phyloP scores from a whole-genome alignment of 192 early-diverging fungal genomes.

The Coemansia sp. region DNA sequence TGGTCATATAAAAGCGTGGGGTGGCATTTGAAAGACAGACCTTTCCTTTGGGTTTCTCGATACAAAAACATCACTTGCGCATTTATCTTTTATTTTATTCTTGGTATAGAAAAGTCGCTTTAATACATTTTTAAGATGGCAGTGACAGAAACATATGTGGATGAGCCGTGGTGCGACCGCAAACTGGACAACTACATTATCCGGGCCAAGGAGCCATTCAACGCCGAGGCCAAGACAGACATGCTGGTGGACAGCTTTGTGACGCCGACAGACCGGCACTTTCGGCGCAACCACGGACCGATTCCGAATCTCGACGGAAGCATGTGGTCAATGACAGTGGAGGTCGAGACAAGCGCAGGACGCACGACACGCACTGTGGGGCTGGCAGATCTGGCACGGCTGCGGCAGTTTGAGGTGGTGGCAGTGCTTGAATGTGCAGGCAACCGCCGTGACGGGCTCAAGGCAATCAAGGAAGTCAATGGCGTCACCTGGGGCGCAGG shows the following conservation, averaged over 20 bases:
- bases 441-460: conserved; percentile 76
- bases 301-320: conserved; percentile 70
- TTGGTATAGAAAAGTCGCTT: too few relatives aligned
- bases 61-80: background rate
- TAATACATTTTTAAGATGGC: background rate
- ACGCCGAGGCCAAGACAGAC: conserved; percentile 73
- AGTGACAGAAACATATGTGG: conserved; percentile 44
- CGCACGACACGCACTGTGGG: conserved; percentile 31
- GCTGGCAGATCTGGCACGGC: conserved; percentile 56
- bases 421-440: conserved; percentile 82
- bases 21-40: too few relatives aligned
- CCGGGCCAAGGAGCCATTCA: conserved; percentile 72
- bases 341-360: conserved; percentile 18
- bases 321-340: conserved; percentile 60
- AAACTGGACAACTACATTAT: conserved; percentile 60
- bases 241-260: conserved; percentile 62
- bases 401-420: conserved; percentile 57
- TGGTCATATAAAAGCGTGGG: too few relatives aligned
- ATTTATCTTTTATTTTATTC: background rate
- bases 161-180: conserved; percentile 68
- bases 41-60: too few relatives aligned
- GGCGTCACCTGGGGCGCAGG: conserved; percentile 80
- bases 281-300: conserved; percentile 86
- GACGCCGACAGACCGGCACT: conserved; percentile 75
- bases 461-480: conserved; percentile 71